A percentile compares a stretch with the other conserved stretches of the same genome.
phyloP scores from a whole-genome alignment of 2,329 filamentous ascomycete genomes.

The Teratosphaeria viscida region DNA sequence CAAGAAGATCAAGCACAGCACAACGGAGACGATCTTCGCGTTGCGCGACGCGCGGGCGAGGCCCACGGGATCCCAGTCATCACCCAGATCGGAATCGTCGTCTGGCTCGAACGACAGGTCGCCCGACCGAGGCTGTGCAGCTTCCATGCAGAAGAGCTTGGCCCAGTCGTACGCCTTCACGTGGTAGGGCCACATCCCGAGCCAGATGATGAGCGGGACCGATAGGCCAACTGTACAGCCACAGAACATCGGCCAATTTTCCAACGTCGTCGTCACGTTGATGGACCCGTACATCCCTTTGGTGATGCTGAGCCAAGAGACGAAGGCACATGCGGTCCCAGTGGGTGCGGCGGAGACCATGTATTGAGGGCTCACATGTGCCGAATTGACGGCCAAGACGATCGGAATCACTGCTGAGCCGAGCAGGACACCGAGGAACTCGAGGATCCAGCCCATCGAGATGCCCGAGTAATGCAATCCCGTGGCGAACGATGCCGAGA shows the following conservation, averaged over 20 bases:
- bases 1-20: conserved; percentile 13
- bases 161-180: not conserved
- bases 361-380: not conserved
- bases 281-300: not conserved
- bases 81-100: not conserved
- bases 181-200: not conserved
- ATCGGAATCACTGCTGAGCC: not conserved
- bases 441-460: not conserved
- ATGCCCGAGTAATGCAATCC: not conserved
- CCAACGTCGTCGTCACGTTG: not conserved
- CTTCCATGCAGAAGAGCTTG: not conserved
- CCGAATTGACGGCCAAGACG: not conserved
- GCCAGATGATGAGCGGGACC: not conserved
- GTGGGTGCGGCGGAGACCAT: not conserved
- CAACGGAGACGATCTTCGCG: conserved; percentile 11
- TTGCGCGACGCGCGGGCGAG: conserved; percentile 6
- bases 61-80: not conserved
- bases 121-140: not conserved
- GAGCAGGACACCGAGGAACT: not conserved
- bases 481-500: not conserved
- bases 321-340: not conserved
- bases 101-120: not conserved
- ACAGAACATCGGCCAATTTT: not conserved
- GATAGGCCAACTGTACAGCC: not conserved
- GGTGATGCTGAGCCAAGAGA: not conserved